Evolutionary conservation across 768 basidiomycete species (phyloP).

Genomic region (Rhodosporidiobolus odoratus): DNA sequence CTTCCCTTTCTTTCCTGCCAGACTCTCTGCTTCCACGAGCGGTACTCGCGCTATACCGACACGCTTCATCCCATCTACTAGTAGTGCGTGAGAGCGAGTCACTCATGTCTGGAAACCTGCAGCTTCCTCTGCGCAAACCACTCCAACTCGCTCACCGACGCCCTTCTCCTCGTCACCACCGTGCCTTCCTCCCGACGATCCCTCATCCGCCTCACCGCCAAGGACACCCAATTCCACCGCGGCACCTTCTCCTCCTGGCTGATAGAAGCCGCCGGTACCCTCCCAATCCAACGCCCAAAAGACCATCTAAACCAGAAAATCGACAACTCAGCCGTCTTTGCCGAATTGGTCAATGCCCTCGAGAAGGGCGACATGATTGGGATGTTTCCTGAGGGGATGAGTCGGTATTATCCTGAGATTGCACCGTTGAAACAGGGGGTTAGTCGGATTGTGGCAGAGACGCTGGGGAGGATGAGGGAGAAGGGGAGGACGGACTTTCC

Average conservation of each 20-base stretch:
- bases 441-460: conserved; percentile 72
- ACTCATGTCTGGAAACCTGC: conserved; percentile 2
- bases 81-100: not conserved
- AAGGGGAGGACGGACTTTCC: conserved; percentile 56
- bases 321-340: conserved; percentile 68
- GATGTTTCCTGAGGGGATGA: conserved; percentile 80
- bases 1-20: not conserved
- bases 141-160: conserved; percentile 78
- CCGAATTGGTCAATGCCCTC: conserved; percentile 52
- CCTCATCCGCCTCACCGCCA: conserved; percentile 78
- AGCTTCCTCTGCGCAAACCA: conserved; percentile 84
- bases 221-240: conserved; percentile 76
- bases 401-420: conserved; percentile 77
- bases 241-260: conserved; percentile 84
- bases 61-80: not conserved
- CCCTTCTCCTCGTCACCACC: conserved; percentile 67
- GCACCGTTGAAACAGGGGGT: conserved; percentile 84
- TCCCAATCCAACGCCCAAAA: conserved; percentile 72
- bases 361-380: conserved; percentile 47
- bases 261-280: conserved; percentile 78
- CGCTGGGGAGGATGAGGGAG: conserved; percentile 63
- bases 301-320: conserved; percentile 56
- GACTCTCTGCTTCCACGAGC: not conserved
- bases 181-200: conserved; percentile 64
- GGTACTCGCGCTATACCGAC: no score